Evolutionary conservation across 306 rosid species (phyloP), one percentile per base, ranked within the genome.

Genomic region (Lupinus albus): DNA sequence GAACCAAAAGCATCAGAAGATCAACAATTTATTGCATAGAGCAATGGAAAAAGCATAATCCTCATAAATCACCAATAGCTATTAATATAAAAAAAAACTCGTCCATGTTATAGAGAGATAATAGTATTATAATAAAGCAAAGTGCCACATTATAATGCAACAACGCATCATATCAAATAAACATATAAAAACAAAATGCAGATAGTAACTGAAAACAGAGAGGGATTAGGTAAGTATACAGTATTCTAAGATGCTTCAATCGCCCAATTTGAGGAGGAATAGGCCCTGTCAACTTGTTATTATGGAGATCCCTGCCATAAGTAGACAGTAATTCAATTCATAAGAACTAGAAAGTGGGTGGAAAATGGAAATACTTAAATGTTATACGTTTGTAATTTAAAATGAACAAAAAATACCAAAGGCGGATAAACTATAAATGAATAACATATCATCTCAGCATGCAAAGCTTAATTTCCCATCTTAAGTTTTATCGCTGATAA

Each of bases 181-280:
- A 15, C 64, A 53, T 15, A 53, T 4, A 20, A 38, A 11, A 70
- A 52, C 13, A 46, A 45, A 33, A 33, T 48, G 63, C 11, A 62
- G 15, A 33, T 36, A 18, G 41, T 45, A 71, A 74, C 15, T 18
- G 67, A 4, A 79, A 63, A 33, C 3, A 12, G 57, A 52, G 48
- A 75, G 64, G 70, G 45, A 53, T 25, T 7, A 55, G 42, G 67
- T 57, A 51, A 66, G 57, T 13, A 6, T 90, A 93, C 99, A 94
- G 85, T 74, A 88, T 86, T 79, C 84, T 84, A 25, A 94, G 97
- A 72, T 96, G 99, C 97, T 78, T 94, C 84, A 94, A 59, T 53
- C 99, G 90, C 54, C 88, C 97, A 58, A 94, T 94, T 76, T 94
- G 99, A 42, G 99, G 86, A 74, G 99, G 99, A 84, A 94, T 88